Evolutionary conservation across 345 rosid genomes (phyloP).

Genomic region (Clarkia xantiana): DNA sequence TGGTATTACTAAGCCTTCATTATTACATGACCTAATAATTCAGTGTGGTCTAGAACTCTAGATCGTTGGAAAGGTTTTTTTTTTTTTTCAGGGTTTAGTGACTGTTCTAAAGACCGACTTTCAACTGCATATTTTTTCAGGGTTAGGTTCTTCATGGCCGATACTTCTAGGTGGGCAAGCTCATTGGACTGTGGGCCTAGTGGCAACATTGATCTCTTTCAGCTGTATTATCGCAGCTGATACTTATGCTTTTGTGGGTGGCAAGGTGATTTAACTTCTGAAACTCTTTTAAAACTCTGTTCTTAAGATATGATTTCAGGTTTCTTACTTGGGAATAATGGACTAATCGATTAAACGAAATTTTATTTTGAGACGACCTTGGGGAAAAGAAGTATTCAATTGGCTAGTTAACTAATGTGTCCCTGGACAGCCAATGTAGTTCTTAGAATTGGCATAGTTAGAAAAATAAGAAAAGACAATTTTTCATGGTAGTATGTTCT

Average conservation of each 20-base stretch:
- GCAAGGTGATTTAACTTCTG: constrained; percentile 43
- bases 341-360: neutral
- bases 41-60: too few species aligned
- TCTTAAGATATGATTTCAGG: neutral
- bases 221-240: constrained; percentile 85
- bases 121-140: constrained; percentile 22
- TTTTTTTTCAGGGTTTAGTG: neutral
- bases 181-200: constrained; percentile 96
- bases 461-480: too few species aligned
- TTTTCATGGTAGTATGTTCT: too few species aligned
- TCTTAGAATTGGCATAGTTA: too few species aligned
- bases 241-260: constrained; percentile 80
- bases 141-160: constrained; percentile 58
- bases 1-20: too few species aligned
- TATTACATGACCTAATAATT: too few species aligned
- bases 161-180: constrained; percentile 67
- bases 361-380: too few species aligned
- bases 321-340: neutral
- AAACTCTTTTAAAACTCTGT: neutral
- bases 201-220: constrained; percentile 58
- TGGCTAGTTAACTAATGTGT: too few species aligned
- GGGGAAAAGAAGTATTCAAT: too few species aligned
- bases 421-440: too few species aligned
- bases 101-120: neutral
- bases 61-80: too few species aligned